phyloP scores from a whole-genome alignment of 78 protist genomes.

The Dictyostelium firmibasis region DNA sequence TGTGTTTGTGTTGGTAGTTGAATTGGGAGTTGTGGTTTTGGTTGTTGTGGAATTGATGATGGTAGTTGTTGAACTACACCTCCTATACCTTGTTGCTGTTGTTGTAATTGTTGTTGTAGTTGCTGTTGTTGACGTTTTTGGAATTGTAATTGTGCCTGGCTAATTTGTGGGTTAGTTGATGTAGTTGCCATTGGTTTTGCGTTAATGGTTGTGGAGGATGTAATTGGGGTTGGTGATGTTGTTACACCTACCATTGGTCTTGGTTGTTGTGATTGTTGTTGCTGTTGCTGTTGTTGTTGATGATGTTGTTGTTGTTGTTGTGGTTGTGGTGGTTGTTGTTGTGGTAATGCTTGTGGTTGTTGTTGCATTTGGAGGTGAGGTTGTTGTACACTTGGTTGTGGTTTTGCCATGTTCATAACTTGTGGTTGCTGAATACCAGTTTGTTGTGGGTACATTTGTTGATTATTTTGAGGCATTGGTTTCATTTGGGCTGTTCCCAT shows the following conservation, averaged over 20 bases:
- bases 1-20: background rate
- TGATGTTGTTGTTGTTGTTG: background rate
- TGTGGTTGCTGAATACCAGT: background rate
- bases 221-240: background rate
- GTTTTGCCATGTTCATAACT: background rate
- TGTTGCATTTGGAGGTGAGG: background rate
- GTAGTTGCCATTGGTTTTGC: background rate
- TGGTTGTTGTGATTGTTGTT: background rate
- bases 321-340: background rate
- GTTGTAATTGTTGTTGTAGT: background rate
- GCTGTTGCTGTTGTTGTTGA: background rate
- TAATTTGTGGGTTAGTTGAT: background rate
- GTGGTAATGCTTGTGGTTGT: background rate
- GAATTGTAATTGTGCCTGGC: background rate
- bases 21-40: background rate
- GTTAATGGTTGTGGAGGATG: background rate
- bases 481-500: background rate
- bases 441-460: constrained; percentile 19
- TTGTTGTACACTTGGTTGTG: constrained; percentile 24
- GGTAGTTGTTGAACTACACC: background rate
- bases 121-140: constrained; percentile 7
- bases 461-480: background rate
- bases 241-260: background rate
- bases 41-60: background rate
- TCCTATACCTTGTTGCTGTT: background rate